phyloP scores from a whole-genome alignment of 108 stramenopile genomes.

The Conticribra guillardii region DNA sequence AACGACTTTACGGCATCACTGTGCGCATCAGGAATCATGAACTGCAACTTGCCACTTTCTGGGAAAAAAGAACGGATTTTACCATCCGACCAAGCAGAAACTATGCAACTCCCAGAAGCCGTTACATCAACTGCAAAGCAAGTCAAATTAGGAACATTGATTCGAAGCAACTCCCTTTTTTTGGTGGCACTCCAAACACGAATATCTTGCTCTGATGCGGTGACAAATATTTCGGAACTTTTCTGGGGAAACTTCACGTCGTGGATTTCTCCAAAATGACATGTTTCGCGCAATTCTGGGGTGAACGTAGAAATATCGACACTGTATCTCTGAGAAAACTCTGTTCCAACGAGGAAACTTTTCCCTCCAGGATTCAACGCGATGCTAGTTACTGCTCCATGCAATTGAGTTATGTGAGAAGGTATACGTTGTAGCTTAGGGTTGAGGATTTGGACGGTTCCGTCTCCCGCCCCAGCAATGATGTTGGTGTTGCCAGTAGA shows the following conservation, averaged over 20 bases:
- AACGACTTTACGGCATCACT: conserved; percentile 81
- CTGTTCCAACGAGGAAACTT: conserved; percentile 71
- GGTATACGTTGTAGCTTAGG: conserved; percentile 59
- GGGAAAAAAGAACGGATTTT: conserved; percentile 91
- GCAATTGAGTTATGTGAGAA: conserved; percentile 56
- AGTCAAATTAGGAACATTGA: conserved; percentile 87
- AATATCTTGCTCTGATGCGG: conserved; percentile 77
- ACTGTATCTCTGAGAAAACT: conserved; percentile 66
- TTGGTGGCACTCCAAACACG: conserved; percentile 82
- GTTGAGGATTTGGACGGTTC: conserved; percentile 72
- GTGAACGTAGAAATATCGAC: conserved; percentile 66
- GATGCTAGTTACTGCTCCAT: conserved; percentile 84
- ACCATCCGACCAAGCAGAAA: conserved; percentile 90
- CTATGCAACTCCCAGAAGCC: conserved; percentile 63
- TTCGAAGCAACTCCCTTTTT: conserved; percentile 82
- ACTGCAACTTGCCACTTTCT: conserved; percentile 84
- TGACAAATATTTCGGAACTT: conserved; percentile 83
- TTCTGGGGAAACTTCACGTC: conserved; percentile 76
- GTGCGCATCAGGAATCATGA: conserved; percentile 82
- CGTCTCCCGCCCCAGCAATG: conserved; percentile 84
- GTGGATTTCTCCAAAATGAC: conserved; percentile 79
- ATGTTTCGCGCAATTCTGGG: conserved; percentile 78
- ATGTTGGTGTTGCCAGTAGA: conserved; percentile 80
- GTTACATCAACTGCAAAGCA: conserved; percentile 81
- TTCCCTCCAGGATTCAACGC: conserved; percentile 54